Evolutionary conservation across 306 rosid genomes (phyloP).

Genomic region (Potentilla sterilis): DNA sequence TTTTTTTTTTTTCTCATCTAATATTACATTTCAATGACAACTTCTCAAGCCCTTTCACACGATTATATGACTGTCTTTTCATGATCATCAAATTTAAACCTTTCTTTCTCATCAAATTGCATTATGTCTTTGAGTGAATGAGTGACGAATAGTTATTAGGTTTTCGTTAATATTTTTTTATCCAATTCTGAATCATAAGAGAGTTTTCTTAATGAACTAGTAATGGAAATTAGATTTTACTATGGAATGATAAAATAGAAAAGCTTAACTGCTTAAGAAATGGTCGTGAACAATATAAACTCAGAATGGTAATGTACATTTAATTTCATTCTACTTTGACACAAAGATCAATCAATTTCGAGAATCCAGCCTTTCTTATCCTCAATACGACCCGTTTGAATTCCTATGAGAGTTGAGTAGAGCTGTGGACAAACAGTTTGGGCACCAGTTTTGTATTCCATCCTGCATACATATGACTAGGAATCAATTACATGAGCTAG

Average conservation of each 20-base stretch:
- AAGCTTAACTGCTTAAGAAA: not conserved
- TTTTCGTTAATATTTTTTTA: too few relatives aligned
- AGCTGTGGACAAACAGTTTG: conserved; percentile 46
- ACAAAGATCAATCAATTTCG: conserved; percentile 42
- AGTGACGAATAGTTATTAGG: too few relatives aligned
- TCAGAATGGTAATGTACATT: not conserved
- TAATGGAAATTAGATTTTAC: not conserved
- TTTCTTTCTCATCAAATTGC: too few relatives aligned
- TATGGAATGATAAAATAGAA: not conserved
- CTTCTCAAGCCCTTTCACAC: not conserved
- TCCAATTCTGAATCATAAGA: not conserved
- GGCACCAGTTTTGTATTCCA: conserved; percentile 57
- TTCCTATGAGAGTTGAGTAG: conserved; percentile 49
- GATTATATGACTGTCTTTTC: not conserved
- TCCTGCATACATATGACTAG: conserved; percentile 36
- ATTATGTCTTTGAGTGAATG: too few relatives aligned
- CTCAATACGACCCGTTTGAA: conserved; percentile 57
- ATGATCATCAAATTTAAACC: not conserved
- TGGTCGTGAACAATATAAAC: not conserved
- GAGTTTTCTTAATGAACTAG: not conserved
- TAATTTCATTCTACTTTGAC: not conserved
- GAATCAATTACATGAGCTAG: not conserved
- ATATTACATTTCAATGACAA: not conserved
- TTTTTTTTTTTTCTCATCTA: too few relatives aligned
- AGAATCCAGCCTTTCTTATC: conserved; percentile 74